Conservation (phyloP, 345 rosid genomes). For the Dovyalis caffra region DNA sequence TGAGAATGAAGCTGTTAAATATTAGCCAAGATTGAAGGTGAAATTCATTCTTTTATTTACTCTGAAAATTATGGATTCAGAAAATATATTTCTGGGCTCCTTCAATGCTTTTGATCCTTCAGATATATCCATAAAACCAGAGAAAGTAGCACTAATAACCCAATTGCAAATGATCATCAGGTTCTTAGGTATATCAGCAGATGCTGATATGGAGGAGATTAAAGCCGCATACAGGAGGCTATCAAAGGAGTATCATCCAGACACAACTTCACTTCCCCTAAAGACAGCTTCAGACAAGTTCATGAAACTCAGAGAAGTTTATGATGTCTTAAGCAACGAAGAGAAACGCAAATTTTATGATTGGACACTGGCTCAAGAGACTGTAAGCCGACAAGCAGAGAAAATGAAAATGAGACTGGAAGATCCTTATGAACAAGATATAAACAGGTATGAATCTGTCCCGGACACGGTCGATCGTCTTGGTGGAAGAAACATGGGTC, state of each 20-base stretch:
- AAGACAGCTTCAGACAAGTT: constrained; percentile 83
- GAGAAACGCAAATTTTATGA: constrained; percentile 79
- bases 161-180: constrained; percentile 27
- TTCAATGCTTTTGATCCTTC: too few relatives aligned
- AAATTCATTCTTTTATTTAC: too few relatives aligned
- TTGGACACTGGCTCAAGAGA: constrained; percentile 92
- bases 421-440: constrained; percentile 65
- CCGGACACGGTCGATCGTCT: constrained; percentile 88
- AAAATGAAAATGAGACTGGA: constrained; percentile 66
- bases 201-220: constrained; percentile 81
- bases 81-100: too few relatives aligned
- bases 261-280: constrained; percentile 84
- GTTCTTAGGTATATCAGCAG: constrained; percentile 70
- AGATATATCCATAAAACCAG: too few relatives aligned
- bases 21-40: too few relatives aligned
- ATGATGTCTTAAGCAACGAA: constrained; percentile 55
- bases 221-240: constrained; percentile 80
- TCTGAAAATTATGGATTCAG: too few relatives aligned
- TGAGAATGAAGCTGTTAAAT: too few relatives aligned
- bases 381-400: constrained; percentile 77
- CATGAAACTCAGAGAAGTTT: constrained; percentile 66
- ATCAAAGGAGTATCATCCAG: constrained; percentile 94
- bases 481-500: constrained; percentile 72
- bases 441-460: constrained; percentile 41
- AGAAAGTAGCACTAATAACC: too few relatives aligned